phyloP scores from a whole-genome alignment of 257 asterid genomes.

The Solanum neorickii region DNA sequence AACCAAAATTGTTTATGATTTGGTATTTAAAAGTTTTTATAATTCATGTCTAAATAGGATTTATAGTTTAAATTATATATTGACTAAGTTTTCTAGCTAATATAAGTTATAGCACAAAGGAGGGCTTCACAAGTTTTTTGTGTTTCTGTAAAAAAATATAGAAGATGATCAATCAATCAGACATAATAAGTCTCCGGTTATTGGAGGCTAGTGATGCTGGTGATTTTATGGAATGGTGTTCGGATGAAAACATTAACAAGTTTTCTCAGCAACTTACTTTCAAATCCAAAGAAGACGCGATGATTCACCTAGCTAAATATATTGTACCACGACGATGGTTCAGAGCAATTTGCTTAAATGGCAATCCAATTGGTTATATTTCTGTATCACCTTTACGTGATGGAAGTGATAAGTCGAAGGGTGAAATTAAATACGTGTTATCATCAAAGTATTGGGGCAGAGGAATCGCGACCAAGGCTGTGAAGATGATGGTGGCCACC shows the following conservation, averaged over 20 bases:
- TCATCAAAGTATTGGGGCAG: slow-evolving; percentile 60
- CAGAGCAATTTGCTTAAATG: slow-evolving; percentile 40
- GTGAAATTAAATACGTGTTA: slow-evolving; percentile 46
- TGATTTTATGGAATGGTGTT: slow-evolving; percentile 35
- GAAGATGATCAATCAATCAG: not conserved
- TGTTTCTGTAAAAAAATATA: too few species aligned
- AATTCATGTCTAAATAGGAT: not conserved
- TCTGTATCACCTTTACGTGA: slow-evolving; percentile 21
- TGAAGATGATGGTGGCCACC: not conserved
- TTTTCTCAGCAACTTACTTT: slow-evolving; percentile 50
- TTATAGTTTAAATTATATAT: not conserved
- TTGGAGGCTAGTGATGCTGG: slow-evolving; percentile 44
- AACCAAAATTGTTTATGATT: not conserved
- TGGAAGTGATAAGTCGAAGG: slow-evolving; percentile 33
- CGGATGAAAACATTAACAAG: slow-evolving; percentile 42
- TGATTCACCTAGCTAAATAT: slow-evolving; percentile 5
- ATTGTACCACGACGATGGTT: slow-evolving; percentile 38
- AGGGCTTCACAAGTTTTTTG: not conserved
- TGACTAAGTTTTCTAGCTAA: not conserved
- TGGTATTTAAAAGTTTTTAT: not conserved
- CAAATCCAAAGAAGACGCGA: slow-evolving; percentile 31
- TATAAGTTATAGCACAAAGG: not conserved
- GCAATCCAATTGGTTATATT: slow-evolving; percentile 35
- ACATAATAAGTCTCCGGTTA: slow-evolving; percentile 32
- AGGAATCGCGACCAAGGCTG: slow-evolving; percentile 38